These are phyloP conservation scores for Blastobotrys illinoisensis DNA, from an alignment of 1,139 yeast genomes.

Conservation along the genomic window DNA sequence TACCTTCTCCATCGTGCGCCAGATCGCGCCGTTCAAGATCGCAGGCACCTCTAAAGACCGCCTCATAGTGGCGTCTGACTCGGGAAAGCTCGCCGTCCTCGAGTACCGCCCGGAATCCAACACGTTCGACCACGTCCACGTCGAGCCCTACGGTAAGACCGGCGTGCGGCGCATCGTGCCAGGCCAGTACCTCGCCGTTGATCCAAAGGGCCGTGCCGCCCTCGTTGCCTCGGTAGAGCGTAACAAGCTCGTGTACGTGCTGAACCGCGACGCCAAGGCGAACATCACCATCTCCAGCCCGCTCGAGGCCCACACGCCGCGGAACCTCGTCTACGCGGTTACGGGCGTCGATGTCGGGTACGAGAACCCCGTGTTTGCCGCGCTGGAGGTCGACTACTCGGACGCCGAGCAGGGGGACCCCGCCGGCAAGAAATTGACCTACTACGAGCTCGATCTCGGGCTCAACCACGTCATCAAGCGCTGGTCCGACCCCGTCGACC, in stretches of 20 bases:
- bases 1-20: slow-evolving; percentile 56
- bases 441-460: slow-evolving; percentile 82
- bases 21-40: slow-evolving; percentile 46
- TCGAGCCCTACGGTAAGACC: slow-evolving; percentile 68
- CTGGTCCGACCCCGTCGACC: slow-evolving; percentile 40
- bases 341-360: slow-evolving; percentile 67
- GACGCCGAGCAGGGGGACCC: slow-evolving; percentile 22
- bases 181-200: slow-evolving; percentile 69
- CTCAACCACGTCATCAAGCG: slow-evolving; percentile 64
- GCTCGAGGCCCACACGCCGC: slow-evolving; percentile 55
- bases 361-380: slow-evolving; percentile 79
- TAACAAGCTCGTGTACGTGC: slow-evolving; percentile 59
- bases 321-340: slow-evolving; percentile 49
- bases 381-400: slow-evolving; percentile 62
- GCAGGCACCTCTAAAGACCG: slow-evolving; percentile 52
- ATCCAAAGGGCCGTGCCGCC: slow-evolving; percentile 67
- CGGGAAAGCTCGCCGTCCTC: slow-evolving; percentile 64
- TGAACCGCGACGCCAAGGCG: slow-evolving; percentile 44
- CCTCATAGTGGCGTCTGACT: slow-evolving; percentile 70
- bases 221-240: slow-evolving; percentile 69
- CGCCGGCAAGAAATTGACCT: slow-evolving; percentile 41
- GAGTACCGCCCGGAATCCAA: slow-evolving; percentile 41
- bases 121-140: slow-evolving; percentile 46
- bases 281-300: slow-evolving; percentile 63
- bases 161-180: slow-evolving; percentile 75